Evolutionary conservation across 257 asterid genomes (phyloP), one percentile per base, ranked within the genome.

Genomic region (Rehmannia glutinosa): DNA sequence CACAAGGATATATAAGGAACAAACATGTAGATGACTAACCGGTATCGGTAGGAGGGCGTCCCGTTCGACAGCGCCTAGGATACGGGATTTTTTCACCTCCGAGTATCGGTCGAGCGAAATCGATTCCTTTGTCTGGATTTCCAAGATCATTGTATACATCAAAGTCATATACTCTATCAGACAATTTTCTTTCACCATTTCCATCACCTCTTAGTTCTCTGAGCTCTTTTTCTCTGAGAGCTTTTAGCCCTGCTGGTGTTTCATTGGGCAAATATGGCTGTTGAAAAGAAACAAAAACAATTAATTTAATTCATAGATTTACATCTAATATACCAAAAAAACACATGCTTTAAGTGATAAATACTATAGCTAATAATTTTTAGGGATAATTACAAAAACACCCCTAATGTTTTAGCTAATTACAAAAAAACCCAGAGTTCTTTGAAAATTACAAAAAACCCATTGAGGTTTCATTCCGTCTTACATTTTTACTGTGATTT

Each of bases 11-110:
- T n/a, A n/a, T 39, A 33, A 12, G 33, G 28, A 46, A 42, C 24
- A 6, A 27, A 23, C 27, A 42, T 7, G 47, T 12, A 38, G 25
- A 8, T 8, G 7, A 68, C 90, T 53, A 35, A 93, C 99, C 96
- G n/a, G 96, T 83, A 57, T 84, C 81, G 1, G 87, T 71, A 11
- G 97, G 87, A 59, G 77, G 69, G 11, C 97, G 92, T 3, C 98
- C 99, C 0, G 96, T 85, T 1, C 98, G 90, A 56, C 99, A 94
- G 21, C 99, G 90, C 75, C 99, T 79, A 3, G 99, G 97, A 64
- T 85, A 94, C 0, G 98, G 92, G 8, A 78, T 84, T 32, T 73
- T 61, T 8, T 79, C 74, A 3, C 99, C 98, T 0, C 99, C 98
- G 5, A 91, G 86, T 1, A 32, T 21, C 0, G 98, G 98, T 10